Evolutionary conservation across 441 rosid species (phyloP).

Genomic region (Erodium moschatum): DNA sequence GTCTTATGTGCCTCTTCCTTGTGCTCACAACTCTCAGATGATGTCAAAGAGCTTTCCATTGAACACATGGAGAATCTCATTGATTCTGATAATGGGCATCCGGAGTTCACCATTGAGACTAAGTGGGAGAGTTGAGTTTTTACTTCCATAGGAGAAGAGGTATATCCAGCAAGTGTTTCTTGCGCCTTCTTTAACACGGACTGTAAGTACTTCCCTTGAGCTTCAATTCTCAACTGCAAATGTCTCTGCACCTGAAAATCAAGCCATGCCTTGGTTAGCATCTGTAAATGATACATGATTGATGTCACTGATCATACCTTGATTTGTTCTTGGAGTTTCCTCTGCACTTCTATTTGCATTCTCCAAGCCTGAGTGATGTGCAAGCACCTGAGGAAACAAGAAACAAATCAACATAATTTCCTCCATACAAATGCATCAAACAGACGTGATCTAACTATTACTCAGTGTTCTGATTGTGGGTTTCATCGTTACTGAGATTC

Average conservation of each 20-base stretch:
- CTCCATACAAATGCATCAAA: conserved; percentile 16
- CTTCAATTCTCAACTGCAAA: conserved; percentile 90
- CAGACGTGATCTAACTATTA: conserved; percentile 26
- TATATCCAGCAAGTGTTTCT: conserved; percentile 73
- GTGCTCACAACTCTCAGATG: conserved; percentile 61
- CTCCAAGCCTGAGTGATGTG: conserved; percentile 74
- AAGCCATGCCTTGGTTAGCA: neutral
- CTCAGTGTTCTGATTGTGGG: conserved; percentile 44
- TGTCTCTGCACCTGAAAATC: conserved; percentile 88
- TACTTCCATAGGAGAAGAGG: conserved; percentile 48
- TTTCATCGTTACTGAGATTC: neutral
- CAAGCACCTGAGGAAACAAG: conserved; percentile 38
- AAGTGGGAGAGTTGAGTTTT: conserved; percentile 64
- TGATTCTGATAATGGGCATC: conserved; percentile 56
- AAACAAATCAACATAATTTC: conserved; percentile 12
- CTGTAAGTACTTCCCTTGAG: conserved; percentile 88
- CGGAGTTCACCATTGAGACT: conserved; percentile 54
- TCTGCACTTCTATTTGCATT: conserved; percentile 90
- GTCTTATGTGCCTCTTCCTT: conserved; percentile 28
- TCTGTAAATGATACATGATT: neutral
- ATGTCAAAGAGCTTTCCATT: conserved; percentile 80
- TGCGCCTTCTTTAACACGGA: conserved; percentile 80
- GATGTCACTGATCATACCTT: conserved; percentile 41
- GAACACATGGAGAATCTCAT: conserved; percentile 44
- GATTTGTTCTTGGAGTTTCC: conserved; percentile 82